Percentiles rank a stretch among this genome's conserved stretches.
These are phyloP conservation scores for Leccinum barrowsii DNA, from an alignment of 768 basidiomycete genomes.

Conservation along the genomic window DNA sequence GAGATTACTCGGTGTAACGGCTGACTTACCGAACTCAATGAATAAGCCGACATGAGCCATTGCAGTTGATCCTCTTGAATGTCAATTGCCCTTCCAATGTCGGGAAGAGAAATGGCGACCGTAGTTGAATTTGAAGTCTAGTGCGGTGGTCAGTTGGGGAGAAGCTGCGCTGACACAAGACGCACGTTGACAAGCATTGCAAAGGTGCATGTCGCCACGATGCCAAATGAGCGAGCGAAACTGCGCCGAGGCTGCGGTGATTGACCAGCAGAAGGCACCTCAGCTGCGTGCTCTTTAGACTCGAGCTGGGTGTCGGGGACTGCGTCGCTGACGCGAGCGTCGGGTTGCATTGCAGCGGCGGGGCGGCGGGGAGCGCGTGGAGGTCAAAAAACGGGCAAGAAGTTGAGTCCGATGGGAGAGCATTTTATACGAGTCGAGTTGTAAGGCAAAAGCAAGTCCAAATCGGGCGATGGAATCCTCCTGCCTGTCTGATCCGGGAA, in stretches of 20 bases:
- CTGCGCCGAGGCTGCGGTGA: slow-evolving; percentile 17
- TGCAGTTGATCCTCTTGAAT: slow-evolving; percentile 53
- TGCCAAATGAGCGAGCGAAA: slow-evolving; percentile 23
- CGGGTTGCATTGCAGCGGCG: slow-evolving; percentile 5
- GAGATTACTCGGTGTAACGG: neutral
- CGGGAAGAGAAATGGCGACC: slow-evolving; percentile 49
- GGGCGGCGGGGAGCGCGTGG: neutral
- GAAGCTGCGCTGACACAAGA: neutral
- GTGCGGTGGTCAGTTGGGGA: neutral
- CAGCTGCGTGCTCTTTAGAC: slow-evolving; percentile 4
- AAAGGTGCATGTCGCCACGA: slow-evolving; percentile 38
- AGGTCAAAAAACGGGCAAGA: neutral
- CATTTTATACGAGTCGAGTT: neutral
- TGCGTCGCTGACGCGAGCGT: slow-evolving; percentile 11
- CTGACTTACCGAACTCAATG: slow-evolving; percentile 57
- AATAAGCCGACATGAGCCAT: slow-evolving; percentile 66
- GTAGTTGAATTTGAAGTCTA: slow-evolving; percentile 39
- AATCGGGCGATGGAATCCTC: neutral
- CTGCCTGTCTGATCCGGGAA: neutral
- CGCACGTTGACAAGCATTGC: slow-evolving; percentile 38
- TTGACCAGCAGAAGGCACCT: neutral
- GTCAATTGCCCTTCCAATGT: slow-evolving; percentile 46
- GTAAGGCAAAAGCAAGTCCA: neutral
- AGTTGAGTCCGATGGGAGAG: neutral
- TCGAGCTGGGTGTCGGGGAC: slow-evolving; percentile 10